Evolutionary conservation across 106 monocot genomes (phyloP).

Genomic region (Dendrobium catenatum): DNA sequence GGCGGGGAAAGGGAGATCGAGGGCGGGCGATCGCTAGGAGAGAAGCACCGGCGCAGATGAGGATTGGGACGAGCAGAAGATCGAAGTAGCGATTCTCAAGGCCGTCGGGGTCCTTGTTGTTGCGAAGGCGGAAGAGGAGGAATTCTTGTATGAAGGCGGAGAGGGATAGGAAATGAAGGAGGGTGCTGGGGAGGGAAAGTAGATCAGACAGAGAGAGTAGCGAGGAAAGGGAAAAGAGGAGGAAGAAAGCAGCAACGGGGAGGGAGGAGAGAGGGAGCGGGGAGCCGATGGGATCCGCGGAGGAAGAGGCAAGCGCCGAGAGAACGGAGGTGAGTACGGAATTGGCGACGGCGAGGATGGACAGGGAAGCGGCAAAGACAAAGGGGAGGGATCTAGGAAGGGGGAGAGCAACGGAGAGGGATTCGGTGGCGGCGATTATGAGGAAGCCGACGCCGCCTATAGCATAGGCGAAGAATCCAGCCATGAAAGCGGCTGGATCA

Average conservation of each 20-base stretch:
- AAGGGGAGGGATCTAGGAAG: constrained; percentile 6
- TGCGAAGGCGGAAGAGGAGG: constrained; percentile 44
- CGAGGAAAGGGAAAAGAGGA: constrained; percentile 20
- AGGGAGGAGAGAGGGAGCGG: constrained; percentile 25
- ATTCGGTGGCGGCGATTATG: constrained; percentile 9
- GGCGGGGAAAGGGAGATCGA: constrained; percentile 24
- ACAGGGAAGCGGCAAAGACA: constrained; percentile 1
- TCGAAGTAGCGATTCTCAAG: constrained; percentile 77
- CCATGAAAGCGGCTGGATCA: constrained; percentile 2
- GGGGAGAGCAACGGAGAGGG: constrained; percentile 7
- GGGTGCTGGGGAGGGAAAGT: constrained; percentile 36
- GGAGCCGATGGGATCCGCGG: constrained; percentile 5
- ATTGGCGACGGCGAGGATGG: neutral
- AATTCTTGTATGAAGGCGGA: constrained; percentile 45
- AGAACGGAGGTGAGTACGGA: neutral
- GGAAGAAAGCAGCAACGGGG: constrained; percentile 18
- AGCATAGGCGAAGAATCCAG: constrained; percentile 14
- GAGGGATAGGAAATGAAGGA: constrained; percentile 49
- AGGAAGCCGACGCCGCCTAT: constrained; percentile 13
- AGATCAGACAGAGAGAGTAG: constrained; percentile 17
- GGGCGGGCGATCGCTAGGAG: constrained; percentile 34
- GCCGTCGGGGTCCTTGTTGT: constrained; percentile 30
- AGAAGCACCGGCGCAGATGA: constrained; percentile 41
- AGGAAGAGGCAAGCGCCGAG: neutral
- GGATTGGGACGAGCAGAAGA: constrained; percentile 58